Percentiles rank a stretch among this genome's conserved stretches.
Conservation (phyloP, 2,329 filamentous ascomycete species). For the Lizonia empirigonia region DNA sequence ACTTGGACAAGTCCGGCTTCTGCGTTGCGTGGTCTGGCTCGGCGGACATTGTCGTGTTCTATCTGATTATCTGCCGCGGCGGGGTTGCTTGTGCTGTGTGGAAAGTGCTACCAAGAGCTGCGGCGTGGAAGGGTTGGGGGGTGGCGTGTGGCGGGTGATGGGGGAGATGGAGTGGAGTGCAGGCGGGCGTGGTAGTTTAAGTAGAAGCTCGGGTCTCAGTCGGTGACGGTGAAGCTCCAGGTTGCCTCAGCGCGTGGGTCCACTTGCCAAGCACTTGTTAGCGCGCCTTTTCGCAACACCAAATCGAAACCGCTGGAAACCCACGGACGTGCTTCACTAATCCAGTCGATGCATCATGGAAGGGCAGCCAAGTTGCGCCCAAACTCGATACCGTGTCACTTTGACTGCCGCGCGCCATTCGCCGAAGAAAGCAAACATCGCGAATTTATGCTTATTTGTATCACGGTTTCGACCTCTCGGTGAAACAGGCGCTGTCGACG, state of each 20-base stretch:
- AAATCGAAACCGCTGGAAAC: constrained; percentile 38
- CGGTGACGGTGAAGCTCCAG: constrained; percentile 40
- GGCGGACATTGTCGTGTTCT: constrained; percentile 53
- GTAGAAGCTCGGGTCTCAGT: constrained; percentile 38
- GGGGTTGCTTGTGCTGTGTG: constrained; percentile 11
- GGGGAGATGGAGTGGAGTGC: constrained; percentile 36
- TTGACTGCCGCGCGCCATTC: constrained; percentile 4
- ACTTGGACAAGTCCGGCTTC: constrained; percentile 57
- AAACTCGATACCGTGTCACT: constrained; percentile 28
- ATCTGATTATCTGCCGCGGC: constrained; percentile 27
- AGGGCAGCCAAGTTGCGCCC: constrained; percentile 12
- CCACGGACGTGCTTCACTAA: constrained; percentile 23
- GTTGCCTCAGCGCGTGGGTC: constrained; percentile 30
- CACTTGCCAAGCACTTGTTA: constrained; percentile 19
- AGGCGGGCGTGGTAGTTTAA: constrained; percentile 43
- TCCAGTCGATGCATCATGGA: constrained; percentile 10
- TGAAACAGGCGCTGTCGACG: constrained; percentile 28
- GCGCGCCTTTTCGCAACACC: constrained; percentile 34
- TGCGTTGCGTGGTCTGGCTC: constrained; percentile 56
- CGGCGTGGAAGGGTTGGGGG: constrained; percentile 24
- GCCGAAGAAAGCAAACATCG: constrained; percentile 5
- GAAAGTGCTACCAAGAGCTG: constrained; percentile 22
- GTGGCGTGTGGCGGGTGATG: constrained; percentile 30
- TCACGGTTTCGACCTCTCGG: constrained; percentile 13
- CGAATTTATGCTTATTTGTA: constrained; percentile 9